Evolutionary conservation across 2,329 filamentous ascomycete genomes (phyloP).

Genomic region (Paecilomyces fulvus): DNA sequence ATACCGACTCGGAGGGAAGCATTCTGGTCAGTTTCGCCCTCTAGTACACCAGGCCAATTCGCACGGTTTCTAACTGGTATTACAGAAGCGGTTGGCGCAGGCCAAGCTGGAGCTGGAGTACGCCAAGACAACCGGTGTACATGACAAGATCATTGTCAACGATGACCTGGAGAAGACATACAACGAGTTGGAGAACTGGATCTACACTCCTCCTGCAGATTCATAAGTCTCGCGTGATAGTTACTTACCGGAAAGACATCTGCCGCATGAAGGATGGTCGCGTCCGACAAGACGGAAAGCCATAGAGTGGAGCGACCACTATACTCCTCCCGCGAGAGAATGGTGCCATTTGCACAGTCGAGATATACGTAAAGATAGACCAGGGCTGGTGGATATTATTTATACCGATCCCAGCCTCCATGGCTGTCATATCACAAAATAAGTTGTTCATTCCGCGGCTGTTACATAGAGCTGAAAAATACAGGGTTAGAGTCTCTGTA

Average conservation of each 20-base stretch:
- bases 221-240: neutral
- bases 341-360: neutral
- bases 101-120: slow-evolving; percentile 68
- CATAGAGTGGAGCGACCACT: neutral
- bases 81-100: slow-evolving; percentile 61
- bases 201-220: neutral
- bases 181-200: slow-evolving; percentile 39
- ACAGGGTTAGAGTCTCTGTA: neutral
- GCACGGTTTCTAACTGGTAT: slow-evolving; percentile 10
- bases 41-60: too few relatives aligned
- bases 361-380: neutral
- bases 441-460: neutral
- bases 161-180: slow-evolving; percentile 54
- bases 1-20: slow-evolving; percentile 68
- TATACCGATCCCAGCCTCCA: neutral
- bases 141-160: slow-evolving; percentile 59
- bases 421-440: neutral
- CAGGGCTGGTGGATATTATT: neutral
- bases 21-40: neutral
- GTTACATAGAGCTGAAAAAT: neutral
- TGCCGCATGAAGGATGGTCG: neutral
- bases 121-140: slow-evolving; percentile 56
- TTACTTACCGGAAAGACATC: neutral
- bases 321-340: neutral
- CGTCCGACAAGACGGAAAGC: neutral